phyloP scores from a whole-genome alignment of 768 basidiomycete genomes.

The Crucibulum laeve region DNA sequence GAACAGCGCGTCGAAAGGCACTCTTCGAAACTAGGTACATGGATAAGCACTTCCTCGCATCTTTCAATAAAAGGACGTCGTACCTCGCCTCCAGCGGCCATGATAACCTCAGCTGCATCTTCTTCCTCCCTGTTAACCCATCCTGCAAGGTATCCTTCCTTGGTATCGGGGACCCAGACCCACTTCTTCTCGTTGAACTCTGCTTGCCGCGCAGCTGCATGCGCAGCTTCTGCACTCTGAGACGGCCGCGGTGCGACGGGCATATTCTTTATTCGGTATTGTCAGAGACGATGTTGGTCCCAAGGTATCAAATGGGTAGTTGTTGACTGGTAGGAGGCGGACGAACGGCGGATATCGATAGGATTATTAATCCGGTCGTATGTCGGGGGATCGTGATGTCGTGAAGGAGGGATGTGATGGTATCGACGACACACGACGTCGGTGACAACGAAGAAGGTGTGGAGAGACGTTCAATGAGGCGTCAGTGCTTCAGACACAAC shows the following conservation, averaged over 20 bases:
- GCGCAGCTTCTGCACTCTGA: constrained; percentile 66
- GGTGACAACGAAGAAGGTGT: too few species aligned
- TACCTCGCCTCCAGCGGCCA: constrained; percentile 84
- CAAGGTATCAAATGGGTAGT: too few species aligned
- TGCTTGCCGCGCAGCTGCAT: constrained; percentile 85
- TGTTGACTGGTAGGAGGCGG: too few species aligned
- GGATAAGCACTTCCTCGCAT: constrained; percentile 1
- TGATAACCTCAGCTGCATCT: constrained; percentile 77
- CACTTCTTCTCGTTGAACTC: constrained; percentile 98
- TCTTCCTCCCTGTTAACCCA: constrained; percentile 89
- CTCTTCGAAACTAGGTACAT: constrained; percentile 27
- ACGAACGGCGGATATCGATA: too few species aligned
- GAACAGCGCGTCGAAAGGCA: constrained; percentile 78
- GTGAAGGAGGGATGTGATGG: too few species aligned
- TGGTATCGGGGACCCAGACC: constrained; percentile 95
- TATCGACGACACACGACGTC: too few species aligned
- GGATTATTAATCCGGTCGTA: too few species aligned
- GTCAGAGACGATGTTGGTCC: too few species aligned
- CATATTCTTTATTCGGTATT: too few species aligned
- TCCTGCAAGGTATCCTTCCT: constrained; percentile 90
- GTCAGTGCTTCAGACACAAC: too few species aligned
- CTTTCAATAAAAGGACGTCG: constrained; percentile 9
- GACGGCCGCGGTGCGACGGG: constrained; percentile 39
- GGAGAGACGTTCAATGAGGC: not conserved
- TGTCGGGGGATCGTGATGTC: too few species aligned